Evolutionary conservation across 495 filamentous ascomycete genomes (phyloP).

Genomic region (Astrothelium subdiscretum): DNA sequence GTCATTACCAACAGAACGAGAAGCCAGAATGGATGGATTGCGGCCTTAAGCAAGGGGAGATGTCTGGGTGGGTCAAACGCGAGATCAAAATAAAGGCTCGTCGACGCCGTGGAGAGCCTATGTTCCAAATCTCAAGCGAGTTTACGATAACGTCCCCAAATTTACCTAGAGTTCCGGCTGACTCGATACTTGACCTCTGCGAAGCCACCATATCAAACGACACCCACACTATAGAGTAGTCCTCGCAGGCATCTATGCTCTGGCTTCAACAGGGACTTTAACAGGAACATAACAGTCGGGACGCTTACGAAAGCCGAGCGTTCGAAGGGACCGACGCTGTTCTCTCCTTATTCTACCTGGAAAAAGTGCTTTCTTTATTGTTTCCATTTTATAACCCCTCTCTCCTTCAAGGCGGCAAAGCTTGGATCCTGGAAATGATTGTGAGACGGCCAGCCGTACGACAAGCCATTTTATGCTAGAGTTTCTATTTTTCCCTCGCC

Average conservation of each 20-base stretch:
- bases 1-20: too few species aligned
- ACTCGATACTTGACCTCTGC: background rate
- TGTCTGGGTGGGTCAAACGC: too few species aligned
- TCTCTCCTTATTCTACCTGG: constrained; percentile 34
- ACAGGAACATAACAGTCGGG: background rate
- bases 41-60: too few species aligned
- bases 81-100: too few species aligned
- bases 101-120: too few species aligned
- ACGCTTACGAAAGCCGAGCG: constrained; percentile 8
- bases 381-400: constrained; percentile 44
- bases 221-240: too few species aligned
- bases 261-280: background rate
- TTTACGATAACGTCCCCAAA: background rate
- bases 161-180: too few species aligned
- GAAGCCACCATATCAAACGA: too few species aligned
- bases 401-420: constrained; percentile 34
- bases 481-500: constrained; percentile 34
- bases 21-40: too few species aligned
- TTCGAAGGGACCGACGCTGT: constrained; percentile 22
- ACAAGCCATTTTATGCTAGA: constrained; percentile 34
- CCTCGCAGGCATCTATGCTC: background rate
- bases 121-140: background rate
- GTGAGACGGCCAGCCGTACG: constrained; percentile 37
- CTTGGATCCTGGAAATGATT: constrained; percentile 43
- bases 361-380: constrained; percentile 40